Evolutionary conservation across 108 stramenopile species (phyloP), one percentile per base, ranked within the genome.

Genomic region (Cyclotella sp.): DNA sequence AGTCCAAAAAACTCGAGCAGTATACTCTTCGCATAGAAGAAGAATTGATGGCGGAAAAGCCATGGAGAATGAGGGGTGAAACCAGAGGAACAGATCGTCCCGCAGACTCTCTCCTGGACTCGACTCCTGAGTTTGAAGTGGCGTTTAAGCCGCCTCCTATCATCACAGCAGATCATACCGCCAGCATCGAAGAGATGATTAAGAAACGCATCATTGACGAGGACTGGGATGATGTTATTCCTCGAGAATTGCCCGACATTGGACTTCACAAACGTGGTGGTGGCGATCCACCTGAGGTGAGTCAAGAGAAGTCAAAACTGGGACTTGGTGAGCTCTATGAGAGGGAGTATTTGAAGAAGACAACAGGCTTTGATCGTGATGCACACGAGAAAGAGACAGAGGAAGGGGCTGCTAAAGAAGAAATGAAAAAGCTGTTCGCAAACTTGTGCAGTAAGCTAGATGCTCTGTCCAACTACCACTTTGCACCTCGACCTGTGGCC

Each of bases 381-480:
- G 89, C 85, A 0, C 90, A 76, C 22, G 92, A 93, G 73, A 89
- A 92, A 73, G 71, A 88, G 60, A 87, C 92, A 0, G 92, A 92
- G 70, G 97, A 96, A 28, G 79, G 53, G 14, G 70, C 81, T 30
- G 76, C 76, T 21, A 72, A 75, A 45, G 76, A 77, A 22, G 76
- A 82, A 44, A 77, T 72, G 78, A 76, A 71, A n/a, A 43, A 49
- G 57, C 49, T 81, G 19, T 68, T 81, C 47, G 75, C 55, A 13
- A 34, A 81, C 22, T 47, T 81, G 24, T 70, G 95, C 61, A 91
- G 92, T 58, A 95, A 97, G 71, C 86, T 99, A 39, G 98, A 99
- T 82, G 95, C 97, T 7, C 70, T 99, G 73, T 98, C 96, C 13
- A 98, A 98, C 78, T 99, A 98, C 87, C 96, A 99, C 86, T 99